A percentile compares a stretch with the other conserved stretches of the same genome.
These are phyloP conservation scores for Boletus rubropictus DNA, from an alignment of 768 basidiomycete genomes.

Conservation along the genomic window DNA sequence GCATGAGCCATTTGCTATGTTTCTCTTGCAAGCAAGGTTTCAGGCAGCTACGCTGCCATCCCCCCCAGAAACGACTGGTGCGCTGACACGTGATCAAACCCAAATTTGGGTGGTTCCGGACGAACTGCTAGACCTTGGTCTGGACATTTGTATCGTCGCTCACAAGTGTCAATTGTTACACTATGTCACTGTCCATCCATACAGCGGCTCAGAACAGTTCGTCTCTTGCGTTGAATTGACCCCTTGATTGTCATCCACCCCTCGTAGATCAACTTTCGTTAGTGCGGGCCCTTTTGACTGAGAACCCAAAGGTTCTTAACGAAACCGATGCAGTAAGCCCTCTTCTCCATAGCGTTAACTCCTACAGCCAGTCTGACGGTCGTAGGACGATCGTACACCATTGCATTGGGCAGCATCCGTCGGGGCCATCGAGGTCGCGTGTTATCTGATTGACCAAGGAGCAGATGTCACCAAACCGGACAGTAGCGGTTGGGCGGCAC, in stretches of 20 bases:
- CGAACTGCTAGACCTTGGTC: neutral
- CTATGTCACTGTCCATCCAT: conserved; percentile 49
- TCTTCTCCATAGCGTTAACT: neutral
- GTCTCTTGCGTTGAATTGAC: neutral
- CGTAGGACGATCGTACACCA: conserved; percentile 71
- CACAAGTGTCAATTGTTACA: neutral
- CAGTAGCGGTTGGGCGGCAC: conserved; percentile 66
- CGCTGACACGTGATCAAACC: conserved; percentile 7
- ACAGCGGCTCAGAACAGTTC: conserved; percentile 66
- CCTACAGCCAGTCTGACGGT: neutral
- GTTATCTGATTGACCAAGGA: conserved; percentile 64
- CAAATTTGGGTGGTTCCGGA: conserved; percentile 2
- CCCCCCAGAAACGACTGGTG: no score
- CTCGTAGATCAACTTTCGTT: conserved; percentile 62
- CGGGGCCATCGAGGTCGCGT: conserved; percentile 60
- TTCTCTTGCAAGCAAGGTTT: no score
- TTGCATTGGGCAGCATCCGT: conserved; percentile 84
- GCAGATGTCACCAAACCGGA: conserved; percentile 64
- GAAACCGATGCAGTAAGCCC: conserved; percentile 53
- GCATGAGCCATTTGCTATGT: no score
- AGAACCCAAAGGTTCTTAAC: conserved; percentile 58
- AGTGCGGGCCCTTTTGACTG: conserved; percentile 57
- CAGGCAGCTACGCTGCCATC: no score
- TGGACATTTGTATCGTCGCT: no score
- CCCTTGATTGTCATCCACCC: neutral